These are phyloP conservation scores for Penicillium sp. DNA, from an alignment of 2,329 filamentous ascomycete genomes.

Conservation along the genomic window DNA sequence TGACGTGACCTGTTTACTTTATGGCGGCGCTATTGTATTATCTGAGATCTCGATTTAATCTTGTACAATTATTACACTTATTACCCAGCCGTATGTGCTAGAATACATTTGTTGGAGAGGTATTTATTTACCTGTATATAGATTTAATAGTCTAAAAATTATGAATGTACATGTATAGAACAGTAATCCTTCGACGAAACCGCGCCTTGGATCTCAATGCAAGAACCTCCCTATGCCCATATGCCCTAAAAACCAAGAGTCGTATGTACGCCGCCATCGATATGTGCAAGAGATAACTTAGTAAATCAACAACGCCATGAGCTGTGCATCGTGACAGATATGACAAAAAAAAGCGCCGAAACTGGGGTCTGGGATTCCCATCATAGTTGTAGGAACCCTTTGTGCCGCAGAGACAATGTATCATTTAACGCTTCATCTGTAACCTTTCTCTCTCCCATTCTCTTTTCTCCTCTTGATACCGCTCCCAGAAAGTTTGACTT, in stretches of 20 bases:
- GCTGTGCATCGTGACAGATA: slow-evolving; percentile 5
- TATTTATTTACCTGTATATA: neutral
- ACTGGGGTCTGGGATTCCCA: neutral
- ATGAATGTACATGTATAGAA: slow-evolving; percentile 26
- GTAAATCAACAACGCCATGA: neutral
- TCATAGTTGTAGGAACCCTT: neutral
- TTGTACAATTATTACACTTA: slow-evolving; percentile 14
- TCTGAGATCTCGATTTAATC: slow-evolving; percentile 6
- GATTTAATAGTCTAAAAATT: neutral
- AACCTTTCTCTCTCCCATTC: slow-evolving; percentile 13
- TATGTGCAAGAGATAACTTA: neutral
- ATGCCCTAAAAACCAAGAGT: slow-evolving; percentile 6
- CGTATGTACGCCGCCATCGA: slow-evolving; percentile 2
- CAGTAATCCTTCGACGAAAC: neutral
- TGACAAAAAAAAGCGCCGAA: neutral
- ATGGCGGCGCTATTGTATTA: slow-evolving; percentile 20
- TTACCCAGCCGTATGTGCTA: slow-evolving; percentile 1
- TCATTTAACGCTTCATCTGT: neutral
- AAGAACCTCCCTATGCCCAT: slow-evolving; percentile 4
- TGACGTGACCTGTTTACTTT: slow-evolving; percentile 5
- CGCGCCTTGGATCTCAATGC: neutral
- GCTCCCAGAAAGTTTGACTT: slow-evolving; percentile 12
- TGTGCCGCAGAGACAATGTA: neutral
- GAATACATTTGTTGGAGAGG: neutral
- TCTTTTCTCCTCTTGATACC: slow-evolving; percentile 12